Conservation (phyloP, 2,329 filamentous ascomycete genomes). For the Emmonsiellopsis sp. region DNA sequence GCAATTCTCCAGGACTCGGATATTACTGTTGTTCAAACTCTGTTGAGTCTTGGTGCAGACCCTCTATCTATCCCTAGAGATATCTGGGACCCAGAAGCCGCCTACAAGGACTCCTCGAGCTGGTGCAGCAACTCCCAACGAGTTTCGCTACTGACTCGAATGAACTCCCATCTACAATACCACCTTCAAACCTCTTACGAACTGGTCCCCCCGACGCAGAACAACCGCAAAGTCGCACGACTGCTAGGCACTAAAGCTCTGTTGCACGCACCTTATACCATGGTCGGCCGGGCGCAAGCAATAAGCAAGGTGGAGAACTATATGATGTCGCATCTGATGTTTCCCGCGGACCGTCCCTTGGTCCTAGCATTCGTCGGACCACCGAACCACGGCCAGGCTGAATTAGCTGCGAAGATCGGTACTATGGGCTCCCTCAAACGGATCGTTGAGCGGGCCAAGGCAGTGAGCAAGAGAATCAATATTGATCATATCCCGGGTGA, state of each 20-base stretch:
- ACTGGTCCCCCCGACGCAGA: not conserved
- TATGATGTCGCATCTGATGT: conserved; percentile 4
- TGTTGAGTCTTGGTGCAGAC: conserved; percentile 9
- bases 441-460: not conserved
- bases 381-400: conserved; percentile 9
- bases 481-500: not conserved
- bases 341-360: not conserved
- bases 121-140: not conserved
- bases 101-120: not conserved
- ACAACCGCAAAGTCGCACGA: not conserved
- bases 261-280: not conserved
- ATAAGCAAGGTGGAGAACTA: conserved; percentile 3
- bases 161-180: conserved; percentile 6
- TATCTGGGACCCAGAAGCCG: conserved; percentile 1
- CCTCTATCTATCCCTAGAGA: conserved; percentile 8
- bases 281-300: conserved; percentile 9
- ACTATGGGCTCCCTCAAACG: not conserved
- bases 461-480: not conserved
- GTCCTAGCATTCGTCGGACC: conserved; percentile 11
- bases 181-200: conserved; percentile 4
- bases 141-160: not conserved
- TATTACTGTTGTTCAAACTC: conserved; percentile 3
- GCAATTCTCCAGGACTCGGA: conserved; percentile 8
- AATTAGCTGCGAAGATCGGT: conserved; percentile 8
- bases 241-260: not conserved